phyloP scores from a whole-genome alignment of 495 filamentous ascomycete genomes.

The Talaromyces adpressus region DNA sequence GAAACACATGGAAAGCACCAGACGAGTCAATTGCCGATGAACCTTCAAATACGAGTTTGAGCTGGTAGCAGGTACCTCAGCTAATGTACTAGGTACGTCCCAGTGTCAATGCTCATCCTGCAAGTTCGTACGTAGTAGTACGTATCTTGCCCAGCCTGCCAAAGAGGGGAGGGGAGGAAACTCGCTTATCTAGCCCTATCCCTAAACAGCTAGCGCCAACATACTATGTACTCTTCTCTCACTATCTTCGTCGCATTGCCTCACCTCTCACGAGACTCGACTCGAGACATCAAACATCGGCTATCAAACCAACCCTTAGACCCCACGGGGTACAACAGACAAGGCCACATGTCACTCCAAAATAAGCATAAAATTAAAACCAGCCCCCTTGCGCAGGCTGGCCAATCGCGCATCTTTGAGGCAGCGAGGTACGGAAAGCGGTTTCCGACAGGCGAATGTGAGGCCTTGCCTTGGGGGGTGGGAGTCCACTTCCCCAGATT shows the following conservation, averaged over 20 bases:
- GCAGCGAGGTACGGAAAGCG: not conserved
- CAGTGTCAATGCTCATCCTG: not conserved
- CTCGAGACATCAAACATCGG: too few relatives aligned
- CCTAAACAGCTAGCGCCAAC: not conserved
- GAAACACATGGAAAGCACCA: not conserved
- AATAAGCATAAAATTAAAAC: not conserved
- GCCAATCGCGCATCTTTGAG: not conserved
- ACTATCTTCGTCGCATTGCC: not conserved
- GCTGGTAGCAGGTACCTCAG: too few relatives aligned
- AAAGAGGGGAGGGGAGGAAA: not conserved
- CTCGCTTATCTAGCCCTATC: not conserved
- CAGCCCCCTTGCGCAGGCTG: not conserved
- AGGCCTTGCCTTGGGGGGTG: not conserved
- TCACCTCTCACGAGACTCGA: not conserved
- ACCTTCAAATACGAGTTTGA: not conserved
- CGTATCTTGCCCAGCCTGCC: not conserved
- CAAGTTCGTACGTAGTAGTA: not conserved
- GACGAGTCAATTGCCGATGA: not conserved
- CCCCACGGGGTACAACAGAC: not conserved
- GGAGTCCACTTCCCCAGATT: conserved; percentile 4
- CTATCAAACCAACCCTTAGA: not conserved
- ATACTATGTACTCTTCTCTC: not conserved
- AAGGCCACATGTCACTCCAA: not conserved
- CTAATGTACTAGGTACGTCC: not conserved
- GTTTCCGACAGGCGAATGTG: conserved; percentile 2